Conservation (phyloP, 495 filamentous ascomycete genomes). For the Aspergillus coremiiformis region DNA sequence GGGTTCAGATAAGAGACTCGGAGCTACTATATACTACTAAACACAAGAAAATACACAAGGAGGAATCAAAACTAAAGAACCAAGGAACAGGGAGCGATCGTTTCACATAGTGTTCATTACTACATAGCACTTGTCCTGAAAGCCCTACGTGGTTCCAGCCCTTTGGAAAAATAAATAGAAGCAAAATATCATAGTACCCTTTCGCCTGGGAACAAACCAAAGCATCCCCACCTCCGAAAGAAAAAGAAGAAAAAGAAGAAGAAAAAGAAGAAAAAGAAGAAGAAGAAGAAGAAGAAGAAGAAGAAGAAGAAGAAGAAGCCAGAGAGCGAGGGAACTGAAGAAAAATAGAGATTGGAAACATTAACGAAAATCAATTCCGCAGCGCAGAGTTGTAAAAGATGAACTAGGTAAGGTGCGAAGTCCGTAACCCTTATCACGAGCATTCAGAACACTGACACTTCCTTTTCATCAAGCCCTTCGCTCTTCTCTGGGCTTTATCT, state of each 20-base stretch:
- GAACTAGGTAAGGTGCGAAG: no score
- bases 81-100: background rate
- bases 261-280: slow-evolving; percentile 5
- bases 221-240: background rate
- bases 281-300: slow-evolving; percentile 7
- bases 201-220: background rate
- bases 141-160: background rate
- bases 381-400: background rate
- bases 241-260: background rate
- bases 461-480: slow-evolving; percentile 26
- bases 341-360: background rate
- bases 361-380: background rate
- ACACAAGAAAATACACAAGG: background rate
- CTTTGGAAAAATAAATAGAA: background rate
- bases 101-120: background rate
- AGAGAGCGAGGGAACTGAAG: slow-evolving; percentile 4
- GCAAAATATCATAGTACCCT: background rate
- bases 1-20: background rate
- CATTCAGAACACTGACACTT: slow-evolving; percentile 10
- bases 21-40: background rate
- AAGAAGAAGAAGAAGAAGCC: slow-evolving; percentile 7
- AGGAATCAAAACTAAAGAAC: background rate
- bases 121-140: background rate
- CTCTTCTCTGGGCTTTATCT: slow-evolving; percentile 33
- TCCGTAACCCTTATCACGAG: slow-evolving; percentile 1